These are phyloP conservation scores for Clonostachys byssicola DNA, from an alignment of 2,329 filamentous ascomycete genomes.

Conservation along the genomic window DNA sequence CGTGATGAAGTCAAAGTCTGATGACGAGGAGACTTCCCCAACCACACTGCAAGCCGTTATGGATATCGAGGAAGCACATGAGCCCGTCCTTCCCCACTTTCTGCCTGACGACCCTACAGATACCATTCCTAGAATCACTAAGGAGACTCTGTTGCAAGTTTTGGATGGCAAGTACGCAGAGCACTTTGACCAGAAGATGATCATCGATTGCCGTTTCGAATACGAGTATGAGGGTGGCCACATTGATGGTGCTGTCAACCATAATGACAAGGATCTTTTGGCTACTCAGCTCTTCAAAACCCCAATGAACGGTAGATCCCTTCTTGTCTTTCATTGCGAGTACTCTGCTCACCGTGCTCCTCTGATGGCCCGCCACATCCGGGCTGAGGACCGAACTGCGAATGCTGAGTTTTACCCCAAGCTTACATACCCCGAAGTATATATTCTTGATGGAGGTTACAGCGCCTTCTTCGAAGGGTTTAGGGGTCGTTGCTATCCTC, in stretches of 20 bases:
- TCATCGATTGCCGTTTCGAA: constrained; percentile 97
- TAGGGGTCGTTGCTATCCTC: constrained; percentile 79
- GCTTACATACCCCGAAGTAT: constrained; percentile 93
- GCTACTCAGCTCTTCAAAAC: constrained; percentile 72
- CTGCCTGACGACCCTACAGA: constrained; percentile 76
- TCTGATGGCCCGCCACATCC: constrained; percentile 91
- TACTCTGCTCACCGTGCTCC: constrained; percentile 96
- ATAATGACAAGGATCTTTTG: constrained; percentile 91
- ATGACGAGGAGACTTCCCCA: constrained; percentile 46
- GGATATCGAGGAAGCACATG: constrained; percentile 75
- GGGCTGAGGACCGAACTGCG: constrained; percentile 78
- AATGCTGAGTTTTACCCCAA: constrained; percentile 85
- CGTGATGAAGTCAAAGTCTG: constrained; percentile 71
- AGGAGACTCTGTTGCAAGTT: constrained; percentile 78
- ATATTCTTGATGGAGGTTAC: constrained; percentile 95
- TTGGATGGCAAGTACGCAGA: constrained; percentile 79
- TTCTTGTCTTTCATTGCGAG: constrained; percentile 95
- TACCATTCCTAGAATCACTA: constrained; percentile 81
- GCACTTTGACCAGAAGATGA: constrained; percentile 73
- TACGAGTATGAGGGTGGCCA: constrained; percentile 98
- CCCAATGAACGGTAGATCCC: constrained; percentile 63
- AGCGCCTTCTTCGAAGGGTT: constrained; percentile 85
- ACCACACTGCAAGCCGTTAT: constrained; percentile 65
- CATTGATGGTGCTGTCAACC: constrained; percentile 90
- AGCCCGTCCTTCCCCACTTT: constrained; percentile 79